Percentiles rank a stretch among this genome's conserved stretches.
Conservation (phyloP, 1,284 basidiomycete genomes). For the Cerrena zonata region DNA sequence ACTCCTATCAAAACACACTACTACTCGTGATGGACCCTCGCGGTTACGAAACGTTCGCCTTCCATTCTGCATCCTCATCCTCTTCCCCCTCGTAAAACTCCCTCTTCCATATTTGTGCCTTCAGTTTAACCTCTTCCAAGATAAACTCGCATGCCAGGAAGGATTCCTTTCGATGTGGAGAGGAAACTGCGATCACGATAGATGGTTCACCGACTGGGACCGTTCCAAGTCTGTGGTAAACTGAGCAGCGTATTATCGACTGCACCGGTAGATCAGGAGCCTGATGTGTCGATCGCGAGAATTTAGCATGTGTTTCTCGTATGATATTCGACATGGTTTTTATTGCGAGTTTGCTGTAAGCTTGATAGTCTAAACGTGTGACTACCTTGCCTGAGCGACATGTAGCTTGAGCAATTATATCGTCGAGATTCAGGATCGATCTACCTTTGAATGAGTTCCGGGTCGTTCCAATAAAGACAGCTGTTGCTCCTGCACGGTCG, state of each 20-base stretch:
- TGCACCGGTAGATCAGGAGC: conserved; percentile 24
- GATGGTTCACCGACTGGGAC: conserved; percentile 77
- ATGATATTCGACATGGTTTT: conserved; percentile 70
- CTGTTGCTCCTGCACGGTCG: conserved; percentile 64
- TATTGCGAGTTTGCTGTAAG: conserved; percentile 77
- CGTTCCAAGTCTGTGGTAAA: conserved; percentile 75
- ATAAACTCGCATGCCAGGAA: conserved; percentile 77
- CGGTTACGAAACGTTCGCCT: conserved; percentile 46
- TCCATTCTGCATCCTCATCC: conserved; percentile 67
- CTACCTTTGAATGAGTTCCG: conserved; percentile 57
- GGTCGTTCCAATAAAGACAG: conserved; percentile 71
- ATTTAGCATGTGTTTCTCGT: conserved; percentile 37
- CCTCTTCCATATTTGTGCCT: conserved; percentile 84
- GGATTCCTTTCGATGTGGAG: conserved; percentile 79
- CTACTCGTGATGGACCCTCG: conserved; percentile 4
- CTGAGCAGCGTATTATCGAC: conserved; percentile 47
- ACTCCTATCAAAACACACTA: background rate
- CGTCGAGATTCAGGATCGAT: background rate
- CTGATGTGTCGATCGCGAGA: conserved; percentile 41
- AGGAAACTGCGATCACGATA: conserved; percentile 80
- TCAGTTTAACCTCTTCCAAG: conserved; percentile 77
- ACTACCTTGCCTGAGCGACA: conserved; percentile 61
- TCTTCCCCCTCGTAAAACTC: conserved; percentile 73
- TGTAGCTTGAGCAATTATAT: no score
- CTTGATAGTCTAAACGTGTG: conserved; percentile 73